phyloP scores from a whole-genome alignment of 2,329 filamentous ascomycete genomes.

The Colletotrichum plurivorum region DNA sequence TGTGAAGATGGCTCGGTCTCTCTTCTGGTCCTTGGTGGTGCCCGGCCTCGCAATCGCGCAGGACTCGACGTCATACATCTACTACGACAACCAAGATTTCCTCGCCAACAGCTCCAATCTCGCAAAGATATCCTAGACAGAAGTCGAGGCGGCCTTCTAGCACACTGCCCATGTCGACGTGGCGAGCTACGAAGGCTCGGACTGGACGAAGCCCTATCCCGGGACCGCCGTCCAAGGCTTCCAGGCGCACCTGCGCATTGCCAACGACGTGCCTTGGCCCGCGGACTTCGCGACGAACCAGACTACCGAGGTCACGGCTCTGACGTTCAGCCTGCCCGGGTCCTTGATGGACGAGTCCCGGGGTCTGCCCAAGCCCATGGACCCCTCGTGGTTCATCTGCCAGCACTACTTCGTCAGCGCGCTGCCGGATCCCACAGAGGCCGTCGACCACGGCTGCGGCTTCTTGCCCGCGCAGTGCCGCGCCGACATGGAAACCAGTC shows the following conservation, averaged over 20 bases:
- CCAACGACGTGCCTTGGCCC: slow-evolving; percentile 10
- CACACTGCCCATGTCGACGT: background rate
- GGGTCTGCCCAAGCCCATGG: background rate
- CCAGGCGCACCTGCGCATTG: background rate
- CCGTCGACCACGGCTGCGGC: slow-evolving; percentile 2
- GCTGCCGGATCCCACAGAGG: background rate
- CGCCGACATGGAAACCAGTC: background rate
- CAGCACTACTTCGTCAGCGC: slow-evolving; percentile 14
- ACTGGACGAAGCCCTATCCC: slow-evolving; percentile 9
- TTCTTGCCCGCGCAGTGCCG: slow-evolving; percentile 4
- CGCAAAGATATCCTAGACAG: background rate
- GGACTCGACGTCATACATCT: background rate
- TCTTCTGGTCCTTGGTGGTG: background rate
- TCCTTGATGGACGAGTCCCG: background rate
- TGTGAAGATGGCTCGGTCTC: background rate
- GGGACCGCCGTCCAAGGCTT: slow-evolving; percentile 4
- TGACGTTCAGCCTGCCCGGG: background rate
- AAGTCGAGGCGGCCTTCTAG: background rate
- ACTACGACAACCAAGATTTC: slow-evolving; percentile 13
- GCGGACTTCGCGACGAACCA: background rate
- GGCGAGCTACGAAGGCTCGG: background rate
- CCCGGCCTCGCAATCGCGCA: background rate
- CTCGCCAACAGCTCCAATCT: background rate
- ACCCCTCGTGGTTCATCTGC: slow-evolving; percentile 7
- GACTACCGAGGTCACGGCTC: background rate